Percentiles rank a stretch among this genome's conserved stretches.
Evolutionary conservation across 257 asterid genomes (phyloP).

Genomic region (Lavandula angustifolia): DNA sequence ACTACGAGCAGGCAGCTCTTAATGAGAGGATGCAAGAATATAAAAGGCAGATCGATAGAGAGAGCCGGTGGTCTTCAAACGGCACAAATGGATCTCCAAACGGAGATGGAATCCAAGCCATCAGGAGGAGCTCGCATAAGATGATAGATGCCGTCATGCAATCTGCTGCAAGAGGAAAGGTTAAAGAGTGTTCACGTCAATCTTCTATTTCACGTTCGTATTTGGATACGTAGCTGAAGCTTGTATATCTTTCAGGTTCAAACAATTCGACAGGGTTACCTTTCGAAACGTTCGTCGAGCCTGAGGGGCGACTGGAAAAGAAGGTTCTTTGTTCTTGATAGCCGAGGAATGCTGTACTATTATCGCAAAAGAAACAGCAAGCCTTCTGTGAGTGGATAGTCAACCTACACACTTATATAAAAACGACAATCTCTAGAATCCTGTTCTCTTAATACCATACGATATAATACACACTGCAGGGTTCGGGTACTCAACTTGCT

Average conservation of each 20-base stretch:
- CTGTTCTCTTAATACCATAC: conserved; percentile 11
- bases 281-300: conserved; percentile 93
- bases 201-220: conserved; percentile 23
- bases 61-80: conserved; percentile 86
- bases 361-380: conserved; percentile 96
- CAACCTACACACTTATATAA: conserved; percentile 7
- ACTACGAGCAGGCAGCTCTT: conserved; percentile 96
- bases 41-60: conserved; percentile 88
- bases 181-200: conserved; percentile 31
- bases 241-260: conserved; percentile 71
- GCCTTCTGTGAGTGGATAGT: conserved; percentile 82
- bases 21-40: conserved; percentile 98
- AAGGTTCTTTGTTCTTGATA: conserved; percentile 98
- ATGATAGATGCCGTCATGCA: conserved; percentile 99
- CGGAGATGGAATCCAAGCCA: conserved; percentile 98
- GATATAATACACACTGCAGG: conserved; percentile 45
- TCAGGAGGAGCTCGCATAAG: conserved; percentile 98
- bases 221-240: conserved; percentile 36
- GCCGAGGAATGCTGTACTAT: conserved; percentile 98
- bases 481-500: conserved; percentile 79
- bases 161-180: conserved; percentile 99
- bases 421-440: not conserved
- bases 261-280: conserved; percentile 98
- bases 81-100: conserved; percentile 91
- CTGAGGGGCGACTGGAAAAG: conserved; percentile 99